Conservation (phyloP, 352 stramenopile genomes). For the Globisporangium apiculatum region DNA sequence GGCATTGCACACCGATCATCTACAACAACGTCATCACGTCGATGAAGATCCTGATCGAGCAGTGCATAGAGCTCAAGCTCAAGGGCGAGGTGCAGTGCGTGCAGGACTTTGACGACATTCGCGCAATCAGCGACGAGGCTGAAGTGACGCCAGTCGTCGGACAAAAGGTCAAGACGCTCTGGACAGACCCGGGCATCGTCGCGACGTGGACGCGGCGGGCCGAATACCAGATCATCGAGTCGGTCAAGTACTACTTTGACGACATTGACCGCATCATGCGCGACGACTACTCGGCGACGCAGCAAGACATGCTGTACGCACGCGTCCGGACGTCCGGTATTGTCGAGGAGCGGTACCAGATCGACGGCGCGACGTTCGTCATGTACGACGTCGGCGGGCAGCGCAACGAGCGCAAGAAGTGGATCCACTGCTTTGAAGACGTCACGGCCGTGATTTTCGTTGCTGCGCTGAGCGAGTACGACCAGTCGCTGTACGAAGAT, state of each 20-base stretch:
- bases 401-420: conserved; percentile 96
- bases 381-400: conserved; percentile 97
- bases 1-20: conserved; percentile 82
- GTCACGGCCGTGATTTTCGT: conserved; percentile 97
- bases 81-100: conserved; percentile 65
- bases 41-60: conserved; percentile 89
- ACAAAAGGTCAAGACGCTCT: conserved; percentile 92
- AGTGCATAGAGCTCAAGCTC: conserved; percentile 77
- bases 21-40: conserved; percentile 89
- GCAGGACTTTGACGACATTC: conserved; percentile 79
- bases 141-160: conserved; percentile 88
- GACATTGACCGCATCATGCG: conserved; percentile 93
- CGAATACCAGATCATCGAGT: conserved; percentile 96
- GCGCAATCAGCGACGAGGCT: conserved; percentile 71
- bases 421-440: conserved; percentile 97
- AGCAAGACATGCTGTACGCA: conserved; percentile 95
- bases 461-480: conserved; percentile 92
- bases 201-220: conserved; percentile 87
- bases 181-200: conserved; percentile 87
- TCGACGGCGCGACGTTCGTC: conserved; percentile 94
- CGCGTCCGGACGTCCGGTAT: conserved; percentile 93
- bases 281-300: conserved; percentile 89
- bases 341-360: conserved; percentile 93
- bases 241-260: conserved; percentile 96
- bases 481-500: conserved; percentile 94